Conservation (phyloP, 1,139 yeast species). For the Scheffersomyces stambukii region DNA sequence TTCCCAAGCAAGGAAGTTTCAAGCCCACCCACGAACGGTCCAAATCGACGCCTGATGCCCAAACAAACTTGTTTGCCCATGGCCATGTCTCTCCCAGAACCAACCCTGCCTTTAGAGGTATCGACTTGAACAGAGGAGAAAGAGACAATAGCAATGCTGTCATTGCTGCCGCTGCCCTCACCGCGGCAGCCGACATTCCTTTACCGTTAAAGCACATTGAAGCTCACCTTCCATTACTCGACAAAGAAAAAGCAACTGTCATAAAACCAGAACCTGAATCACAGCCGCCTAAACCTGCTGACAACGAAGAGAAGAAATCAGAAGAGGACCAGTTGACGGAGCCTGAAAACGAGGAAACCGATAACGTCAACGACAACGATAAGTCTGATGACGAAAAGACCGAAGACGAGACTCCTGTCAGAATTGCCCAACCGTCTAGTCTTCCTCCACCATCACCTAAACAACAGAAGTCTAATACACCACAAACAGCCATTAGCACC, state of each 20-base stretch:
- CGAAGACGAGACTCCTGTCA: constrained; percentile 1
- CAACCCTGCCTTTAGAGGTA: constrained; percentile 38
- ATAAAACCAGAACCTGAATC: constrained; percentile 3
- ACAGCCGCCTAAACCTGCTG: no score
- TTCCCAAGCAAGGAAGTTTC: constrained; percentile 12
- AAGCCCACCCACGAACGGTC: constrained; percentile 21
- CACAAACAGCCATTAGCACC: not conserved
- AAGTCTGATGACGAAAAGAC: constrained; percentile 3
- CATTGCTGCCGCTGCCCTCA: constrained; percentile 69
- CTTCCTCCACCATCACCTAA: constrained; percentile 2
- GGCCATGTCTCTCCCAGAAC: constrained; percentile 4
- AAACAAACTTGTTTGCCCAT: no score
- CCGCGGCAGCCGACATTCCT: constrained; percentile 68
- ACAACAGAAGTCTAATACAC: no score
- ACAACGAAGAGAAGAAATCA: constrained; percentile 1
- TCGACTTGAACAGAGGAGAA: constrained; percentile 32
- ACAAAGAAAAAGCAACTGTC: constrained; percentile 4
- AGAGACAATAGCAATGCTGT: constrained; percentile 46
- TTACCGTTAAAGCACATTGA: constrained; percentile 35
- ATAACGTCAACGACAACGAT: constrained; percentile 13
- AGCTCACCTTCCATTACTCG: constrained; percentile 3
- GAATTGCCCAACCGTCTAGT: not conserved
- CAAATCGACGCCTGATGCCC: constrained; percentile 18
- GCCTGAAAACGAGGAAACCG: constrained; percentile 17
- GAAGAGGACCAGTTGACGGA: constrained; percentile 12